Evolutionary conservation across 2,329 filamentous ascomycete genomes (phyloP), one percentile per base, ranked within the genome.

Genomic region (Neodidymelliopsis sp.): DNA sequence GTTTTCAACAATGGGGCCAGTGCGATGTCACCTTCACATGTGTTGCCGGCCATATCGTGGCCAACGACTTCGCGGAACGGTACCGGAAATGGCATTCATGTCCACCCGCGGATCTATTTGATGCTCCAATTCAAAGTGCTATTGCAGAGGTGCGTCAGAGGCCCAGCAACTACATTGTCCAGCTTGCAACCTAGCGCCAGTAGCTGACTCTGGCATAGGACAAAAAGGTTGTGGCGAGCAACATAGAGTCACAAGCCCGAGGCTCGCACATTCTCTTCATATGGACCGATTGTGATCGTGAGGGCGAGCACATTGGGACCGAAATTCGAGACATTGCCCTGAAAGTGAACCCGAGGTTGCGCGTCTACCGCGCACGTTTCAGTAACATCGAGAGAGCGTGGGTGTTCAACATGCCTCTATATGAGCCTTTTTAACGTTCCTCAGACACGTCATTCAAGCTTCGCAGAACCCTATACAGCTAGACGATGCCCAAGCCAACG

Each of bases 221-320:
- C 65, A 95, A 92, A 67, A 86, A 86, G 63, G 77, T 81, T 1
- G 88, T 99, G 55, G 91, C 92, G 8, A 81, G 86, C 23, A 99
- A 99, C 67, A 94, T 99, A 64, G 84, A 87, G 60, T 77, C 82
- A 1, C 87, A 96, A 71, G 93, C 94, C 13, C 82, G 82, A 52
- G 82, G 83, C 67, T 81, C 86, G n/a, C 83, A 81, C 45, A 84
- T 87, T 10, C 79, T 99, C 23, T 93, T 95, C 72, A 97, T 99
- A 62, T 99, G 94, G 94, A 99, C 94, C 0, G 94, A 99, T 80
- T 97, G 94, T 74, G 94, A 99, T 79, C 86, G 92, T 45, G 94
- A 99, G 79, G 94, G 94, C 25, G 94, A 99, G 72, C 89, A 97
- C 68, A 99, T 99, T 60, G 94, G 94, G 6, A 82, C 88, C 28